Base-by-base conservation (phyloP, 2,329 filamentous ascomycete genomes). In the Zymoseptoria brevis region DNA sequence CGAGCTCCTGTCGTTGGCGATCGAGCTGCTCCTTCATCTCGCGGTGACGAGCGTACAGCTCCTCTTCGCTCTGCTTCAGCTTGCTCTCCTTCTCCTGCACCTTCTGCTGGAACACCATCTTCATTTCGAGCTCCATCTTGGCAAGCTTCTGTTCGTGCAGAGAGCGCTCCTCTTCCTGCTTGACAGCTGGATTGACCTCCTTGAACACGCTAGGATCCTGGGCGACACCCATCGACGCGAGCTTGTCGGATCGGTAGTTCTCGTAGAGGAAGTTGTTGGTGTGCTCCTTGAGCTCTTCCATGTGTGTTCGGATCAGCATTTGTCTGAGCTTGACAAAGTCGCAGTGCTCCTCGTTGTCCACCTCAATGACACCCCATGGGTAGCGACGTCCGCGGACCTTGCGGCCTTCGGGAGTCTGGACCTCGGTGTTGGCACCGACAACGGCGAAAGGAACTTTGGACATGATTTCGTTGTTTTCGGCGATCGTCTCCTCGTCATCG, bases 31-130 rank as follows among this genome's bases (percentile, higher is more conserved):
- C 94, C 84, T 97, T 99, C 94, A 99, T 99, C 82, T 99, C 94
- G 75, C 93, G 87, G 81, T 99, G 94, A 70, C 94, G 88, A 67
- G 94, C 92, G 74, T 97, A 97, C 60, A 99, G 81, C 82, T 99
- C 94, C 77, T 99, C 94, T 78, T 99, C 94, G 82, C 91, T 96
- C 81, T 97, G 94, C 81, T 96, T 96, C 75, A 99, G 82, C 81
- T 99, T 99, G 85, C 90, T 96, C 80, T 99, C 94, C 83, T 99
- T 99, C 79, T 99, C 94, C 67, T 90, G 87, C 30, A 99, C 94
- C 88, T 99, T 99, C 77, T 99, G 94, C 77, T 97, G 94, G 90
- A 99, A 99, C 69, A 99, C 94, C 90, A 96, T 96, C 90, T 99
- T 99, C 94, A 99, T 99, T 79, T 99, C 94, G 73, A 91, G 87